phyloP scores from a whole-genome alignment of 139 green algal species.

The Volvox reticuliferus region DNA sequence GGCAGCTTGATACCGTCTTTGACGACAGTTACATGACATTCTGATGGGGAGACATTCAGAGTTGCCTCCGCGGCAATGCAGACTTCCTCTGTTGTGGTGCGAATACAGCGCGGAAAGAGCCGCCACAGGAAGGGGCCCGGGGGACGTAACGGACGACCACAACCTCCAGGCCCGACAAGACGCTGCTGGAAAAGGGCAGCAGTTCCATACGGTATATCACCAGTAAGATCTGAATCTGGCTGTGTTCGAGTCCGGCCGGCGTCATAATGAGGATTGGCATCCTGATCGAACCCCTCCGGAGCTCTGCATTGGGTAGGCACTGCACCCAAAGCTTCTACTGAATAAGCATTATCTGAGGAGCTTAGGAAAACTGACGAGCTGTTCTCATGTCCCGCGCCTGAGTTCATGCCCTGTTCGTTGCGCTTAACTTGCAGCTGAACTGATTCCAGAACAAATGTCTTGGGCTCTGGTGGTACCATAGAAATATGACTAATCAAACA shows the following conservation, averaged over 20 bases:
- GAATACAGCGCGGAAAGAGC: slow-evolving; percentile 39
- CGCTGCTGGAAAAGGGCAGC: no score
- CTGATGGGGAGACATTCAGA: background rate
- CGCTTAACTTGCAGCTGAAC: background rate
- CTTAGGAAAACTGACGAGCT: slow-evolving; percentile 16
- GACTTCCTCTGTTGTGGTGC: background rate
- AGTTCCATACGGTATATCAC: no score
- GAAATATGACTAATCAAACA: background rate
- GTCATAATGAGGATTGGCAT: no score
- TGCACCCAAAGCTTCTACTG: background rate
- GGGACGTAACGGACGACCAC: no score
- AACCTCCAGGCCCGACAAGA: no score
- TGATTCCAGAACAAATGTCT: background rate
- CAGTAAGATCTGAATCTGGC: no score
- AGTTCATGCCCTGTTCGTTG: background rate
- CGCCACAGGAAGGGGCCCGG: slow-evolving; percentile 19
- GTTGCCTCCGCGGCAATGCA: slow-evolving; percentile 41
- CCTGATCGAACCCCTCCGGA: no score
- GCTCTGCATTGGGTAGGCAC: no score
- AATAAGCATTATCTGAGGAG: background rate
- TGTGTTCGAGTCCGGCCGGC: no score
- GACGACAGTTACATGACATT: slow-evolving; percentile 11
- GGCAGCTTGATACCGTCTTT: background rate
- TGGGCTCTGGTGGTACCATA: background rate
- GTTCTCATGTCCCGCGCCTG: background rate